Evolutionary conservation across 805 yeast species (phyloP).

Genomic region (Barnettozyma populi): DNA sequence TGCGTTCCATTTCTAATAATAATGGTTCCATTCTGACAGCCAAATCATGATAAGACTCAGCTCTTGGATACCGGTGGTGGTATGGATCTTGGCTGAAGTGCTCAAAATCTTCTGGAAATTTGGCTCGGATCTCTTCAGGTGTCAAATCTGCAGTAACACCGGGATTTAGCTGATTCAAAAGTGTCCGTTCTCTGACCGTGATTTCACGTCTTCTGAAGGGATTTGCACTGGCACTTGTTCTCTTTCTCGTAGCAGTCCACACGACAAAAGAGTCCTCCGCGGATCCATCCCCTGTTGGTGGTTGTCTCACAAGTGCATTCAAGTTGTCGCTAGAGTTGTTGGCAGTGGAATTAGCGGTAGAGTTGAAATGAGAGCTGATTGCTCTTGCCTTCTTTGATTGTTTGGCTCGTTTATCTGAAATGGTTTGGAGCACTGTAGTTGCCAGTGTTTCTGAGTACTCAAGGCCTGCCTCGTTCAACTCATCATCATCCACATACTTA

Average conservation of each 20-base stretch:
- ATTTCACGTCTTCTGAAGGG: slow-evolving; percentile 60
- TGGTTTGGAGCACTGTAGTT: slow-evolving; percentile 39
- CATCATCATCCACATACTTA: slow-evolving; percentile 73
- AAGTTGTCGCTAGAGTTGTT: slow-evolving; percentile 17
- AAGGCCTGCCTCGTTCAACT: slow-evolving; percentile 68
- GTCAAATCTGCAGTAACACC: slow-evolving; percentile 76
- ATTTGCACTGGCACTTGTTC: slow-evolving; percentile 77
- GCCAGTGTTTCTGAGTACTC: slow-evolving; percentile 62
- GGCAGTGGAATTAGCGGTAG: slow-evolving; percentile 1
- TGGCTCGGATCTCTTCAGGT: slow-evolving; percentile 49
- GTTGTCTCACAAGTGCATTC: slow-evolving; percentile 26
- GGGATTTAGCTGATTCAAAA: slow-evolving; percentile 82
- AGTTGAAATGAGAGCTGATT: slow-evolving; percentile 5
- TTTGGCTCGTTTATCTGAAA: slow-evolving; percentile 28
- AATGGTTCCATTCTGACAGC: slow-evolving; percentile 93
- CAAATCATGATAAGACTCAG: slow-evolving; percentile 93
- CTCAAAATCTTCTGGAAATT: slow-evolving; percentile 65
- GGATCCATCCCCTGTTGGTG: slow-evolving; percentile 47
- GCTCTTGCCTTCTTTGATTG: slow-evolving; percentile 2
- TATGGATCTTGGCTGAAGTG: slow-evolving; percentile 75
- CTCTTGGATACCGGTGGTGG: slow-evolving; percentile 86
- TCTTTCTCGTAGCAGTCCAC: slow-evolving; percentile 91
- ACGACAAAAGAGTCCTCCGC: slow-evolving; percentile 64
- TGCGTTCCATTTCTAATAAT: slow-evolving; percentile 88
- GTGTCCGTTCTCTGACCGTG: slow-evolving; percentile 68